Conservation (phyloP, 495 filamentous ascomycete species). For the Aspergillus steynii region DNA sequence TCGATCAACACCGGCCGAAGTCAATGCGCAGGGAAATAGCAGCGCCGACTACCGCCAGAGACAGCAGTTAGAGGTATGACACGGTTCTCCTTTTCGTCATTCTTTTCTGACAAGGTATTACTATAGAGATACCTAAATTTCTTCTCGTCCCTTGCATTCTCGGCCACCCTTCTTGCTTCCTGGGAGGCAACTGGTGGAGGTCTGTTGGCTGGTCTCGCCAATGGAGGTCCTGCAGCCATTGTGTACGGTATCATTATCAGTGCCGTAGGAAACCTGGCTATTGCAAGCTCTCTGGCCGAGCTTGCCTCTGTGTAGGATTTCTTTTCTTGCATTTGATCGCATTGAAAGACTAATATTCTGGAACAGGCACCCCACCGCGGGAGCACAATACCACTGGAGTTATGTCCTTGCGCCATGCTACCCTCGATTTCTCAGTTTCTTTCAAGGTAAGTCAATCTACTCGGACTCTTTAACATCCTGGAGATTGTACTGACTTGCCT, state of each 20-base stretch:
- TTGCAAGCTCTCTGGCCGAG: conserved; percentile 32
- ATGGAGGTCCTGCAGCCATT: conserved; percentile 32
- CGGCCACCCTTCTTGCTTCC: conserved; percentile 34
- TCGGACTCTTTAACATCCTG: conserved; percentile 22
- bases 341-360: neutral
- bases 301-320: conserved; percentile 37
- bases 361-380: conserved; percentile 32
- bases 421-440: conserved; percentile 43
- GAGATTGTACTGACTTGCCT: neutral
- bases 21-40: conserved; percentile 14
- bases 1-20: conserved; percentile 19
- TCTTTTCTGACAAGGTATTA: too few species aligned
- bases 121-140: conserved; percentile 38
- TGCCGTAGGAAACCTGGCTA: conserved; percentile 26
- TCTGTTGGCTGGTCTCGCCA: conserved; percentile 29
- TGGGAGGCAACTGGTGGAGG: conserved; percentile 35
- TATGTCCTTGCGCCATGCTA: conserved; percentile 41
- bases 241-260: conserved; percentile 33
- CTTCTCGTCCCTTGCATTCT: conserved; percentile 35
- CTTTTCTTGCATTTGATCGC: neutral
- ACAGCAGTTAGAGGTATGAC: conserved; percentile 27
- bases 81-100: too few species aligned
- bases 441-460: conserved; percentile 37
- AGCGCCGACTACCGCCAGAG: conserved; percentile 23
- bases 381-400: conserved; percentile 51